Evolutionary conservation across 2,329 filamentous ascomycete species (phyloP).

Genomic region (Aspergillaceae sp.): DNA sequence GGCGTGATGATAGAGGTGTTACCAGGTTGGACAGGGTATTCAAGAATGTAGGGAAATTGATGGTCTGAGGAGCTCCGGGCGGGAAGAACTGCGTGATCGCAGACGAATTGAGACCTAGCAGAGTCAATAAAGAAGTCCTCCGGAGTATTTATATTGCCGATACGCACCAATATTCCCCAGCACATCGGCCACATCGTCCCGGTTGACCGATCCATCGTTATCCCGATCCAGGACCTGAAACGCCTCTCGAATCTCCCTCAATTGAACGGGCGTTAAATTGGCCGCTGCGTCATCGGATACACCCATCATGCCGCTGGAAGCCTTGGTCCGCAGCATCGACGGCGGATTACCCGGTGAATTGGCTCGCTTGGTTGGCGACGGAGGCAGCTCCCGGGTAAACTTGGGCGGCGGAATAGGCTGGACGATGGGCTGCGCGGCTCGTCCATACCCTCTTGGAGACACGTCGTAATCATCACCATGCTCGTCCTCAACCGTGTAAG

Average conservation of each 20-base stretch:
- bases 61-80: conserved; percentile 58
- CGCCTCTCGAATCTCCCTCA: conserved; percentile 79
- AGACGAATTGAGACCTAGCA: conserved; percentile 63
- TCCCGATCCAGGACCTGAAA: conserved; percentile 90
- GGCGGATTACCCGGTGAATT: conserved; percentile 20
- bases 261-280: conserved; percentile 65
- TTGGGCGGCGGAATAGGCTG: conserved; percentile 27
- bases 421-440: conserved; percentile 3
- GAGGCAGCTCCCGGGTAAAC: conserved; percentile 29
- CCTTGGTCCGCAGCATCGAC: conserved; percentile 17
- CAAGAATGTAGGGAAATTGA: conserved; percentile 78
- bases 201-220: conserved; percentile 72
- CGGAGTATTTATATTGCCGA: background rate
- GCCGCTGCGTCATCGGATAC: conserved; percentile 30
- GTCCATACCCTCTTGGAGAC: conserved; percentile 10
- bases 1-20: conserved; percentile 62
- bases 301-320: conserved; percentile 14
- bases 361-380: conserved; percentile 32
- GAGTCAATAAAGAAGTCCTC: conserved; percentile 1
- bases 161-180: conserved; percentile 66
- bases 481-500: conserved; percentile 37
- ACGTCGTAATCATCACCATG: conserved; percentile 33
- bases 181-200: conserved; percentile 80
- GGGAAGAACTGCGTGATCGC: conserved; percentile 79
- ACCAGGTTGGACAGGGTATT: conserved; percentile 70